Evolutionary conservation across 1,284 basidiomycete genomes (phyloP).

Genomic region (Leccinum griseonigrum): DNA sequence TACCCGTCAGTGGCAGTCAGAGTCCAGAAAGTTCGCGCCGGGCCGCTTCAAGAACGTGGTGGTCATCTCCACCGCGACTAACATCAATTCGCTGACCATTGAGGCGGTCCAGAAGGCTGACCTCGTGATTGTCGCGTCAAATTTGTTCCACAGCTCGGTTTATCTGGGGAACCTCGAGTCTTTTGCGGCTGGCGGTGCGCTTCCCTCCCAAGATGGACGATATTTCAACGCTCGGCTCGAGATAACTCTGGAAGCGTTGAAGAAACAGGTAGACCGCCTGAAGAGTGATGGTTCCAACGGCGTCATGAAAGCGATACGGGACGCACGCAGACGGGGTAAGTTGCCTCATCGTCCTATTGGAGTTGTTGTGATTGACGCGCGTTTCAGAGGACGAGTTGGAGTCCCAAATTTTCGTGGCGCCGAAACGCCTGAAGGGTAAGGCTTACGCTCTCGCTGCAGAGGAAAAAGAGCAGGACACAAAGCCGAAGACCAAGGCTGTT

Average conservation of each 20-base stretch:
- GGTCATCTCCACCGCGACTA: conserved; percentile 67
- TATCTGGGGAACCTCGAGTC: conserved; percentile 77
- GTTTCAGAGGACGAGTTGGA: conserved; percentile 45
- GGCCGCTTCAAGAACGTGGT: conserved; percentile 63
- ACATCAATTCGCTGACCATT: conserved; percentile 77
- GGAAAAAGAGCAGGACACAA: conserved; percentile 28
- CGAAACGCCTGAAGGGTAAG: conserved; percentile 75
- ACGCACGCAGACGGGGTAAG: conserved; percentile 58
- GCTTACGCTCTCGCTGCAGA: conserved; percentile 58
- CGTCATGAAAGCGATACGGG: conserved; percentile 61
- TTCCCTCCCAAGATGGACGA: conserved; percentile 75
- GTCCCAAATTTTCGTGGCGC: conserved; percentile 45
- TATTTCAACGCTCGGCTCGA: conserved; percentile 84
- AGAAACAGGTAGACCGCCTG: conserved; percentile 65
- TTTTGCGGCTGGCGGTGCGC: conserved; percentile 62
- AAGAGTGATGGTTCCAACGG: conserved; percentile 58
- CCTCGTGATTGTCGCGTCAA: conserved; percentile 85
- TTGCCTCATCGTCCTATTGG: conserved; percentile 6
- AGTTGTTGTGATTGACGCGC: conserved; percentile 10
- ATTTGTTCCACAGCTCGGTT: conserved; percentile 73
- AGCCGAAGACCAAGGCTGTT: conserved; percentile 7
- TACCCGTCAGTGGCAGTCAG: conserved; percentile 86
- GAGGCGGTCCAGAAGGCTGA: conserved; percentile 80
- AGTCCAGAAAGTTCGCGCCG: conserved; percentile 80
- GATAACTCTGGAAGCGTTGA: conserved; percentile 55